A percentile compares a stretch with the other conserved stretches of the same genome.
Conservation (phyloP, 345 rosid species). For the Eucalyptus decipiens region DNA sequence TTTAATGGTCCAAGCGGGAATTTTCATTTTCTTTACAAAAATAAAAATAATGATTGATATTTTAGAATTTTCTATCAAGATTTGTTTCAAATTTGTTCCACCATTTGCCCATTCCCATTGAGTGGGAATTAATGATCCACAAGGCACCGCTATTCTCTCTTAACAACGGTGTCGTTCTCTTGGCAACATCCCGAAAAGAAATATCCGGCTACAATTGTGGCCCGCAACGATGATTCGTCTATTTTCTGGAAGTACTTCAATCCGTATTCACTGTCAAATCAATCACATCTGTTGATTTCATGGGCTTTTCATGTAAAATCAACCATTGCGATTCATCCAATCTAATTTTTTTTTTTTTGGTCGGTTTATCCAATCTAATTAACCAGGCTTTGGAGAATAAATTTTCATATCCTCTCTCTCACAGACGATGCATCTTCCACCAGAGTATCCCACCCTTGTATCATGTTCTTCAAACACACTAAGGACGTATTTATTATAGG, state of each 20-base stretch:
- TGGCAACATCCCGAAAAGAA: no score
- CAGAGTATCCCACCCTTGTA: neutral
- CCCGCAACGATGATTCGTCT: neutral
- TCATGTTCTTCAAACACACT: accelerated
- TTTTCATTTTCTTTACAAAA: no score
- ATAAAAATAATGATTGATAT: no score
- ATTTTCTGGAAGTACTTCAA: neutral
- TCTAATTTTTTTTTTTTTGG: neutral
- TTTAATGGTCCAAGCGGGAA: no score
- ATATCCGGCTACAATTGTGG: neutral
- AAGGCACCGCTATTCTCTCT: no score
- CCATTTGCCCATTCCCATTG: no score
- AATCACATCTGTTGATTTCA: accelerated
- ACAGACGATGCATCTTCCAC: neutral
- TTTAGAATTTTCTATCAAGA: no score
- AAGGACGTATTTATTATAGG: neutral
- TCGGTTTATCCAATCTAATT: neutral
- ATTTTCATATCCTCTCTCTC: neutral
- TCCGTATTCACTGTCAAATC: neutral
- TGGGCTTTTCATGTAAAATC: neutral
- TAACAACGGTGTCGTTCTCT: no score
- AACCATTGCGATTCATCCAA: neutral
- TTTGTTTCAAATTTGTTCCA: no score
- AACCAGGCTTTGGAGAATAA: neutral
- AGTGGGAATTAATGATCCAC: no score